Conservation (phyloP, 2,329 filamentous ascomycete genomes). For the Fonsecaea multimorphosa region DNA sequence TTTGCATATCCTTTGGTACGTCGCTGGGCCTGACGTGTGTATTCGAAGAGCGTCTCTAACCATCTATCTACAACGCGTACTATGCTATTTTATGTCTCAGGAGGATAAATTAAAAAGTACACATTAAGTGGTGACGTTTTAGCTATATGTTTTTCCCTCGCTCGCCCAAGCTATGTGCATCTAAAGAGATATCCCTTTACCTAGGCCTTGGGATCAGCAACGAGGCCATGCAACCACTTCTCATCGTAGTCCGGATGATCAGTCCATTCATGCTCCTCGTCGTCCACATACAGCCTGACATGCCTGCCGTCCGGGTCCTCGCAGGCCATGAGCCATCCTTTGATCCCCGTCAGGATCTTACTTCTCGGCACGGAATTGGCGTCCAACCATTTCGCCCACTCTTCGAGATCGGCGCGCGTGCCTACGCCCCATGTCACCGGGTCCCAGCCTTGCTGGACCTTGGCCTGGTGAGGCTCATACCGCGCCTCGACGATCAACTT, state of each 20-base stretch:
- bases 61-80: too few relatives aligned
- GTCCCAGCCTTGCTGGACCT: conserved; percentile 14
- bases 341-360: conserved; percentile 1
- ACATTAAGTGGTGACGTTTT: too few relatives aligned
- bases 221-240: conserved; percentile 6
- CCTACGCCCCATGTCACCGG: conserved; percentile 16
- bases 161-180: too few relatives aligned
- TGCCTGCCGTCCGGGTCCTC: conserved; percentile 10
- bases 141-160: too few relatives aligned
- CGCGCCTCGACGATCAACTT: conserved; percentile 12
- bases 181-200: too few relatives aligned
- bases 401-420: conserved; percentile 10
- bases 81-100: too few relatives aligned
- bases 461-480: conserved; percentile 11
- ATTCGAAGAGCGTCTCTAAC: too few relatives aligned
- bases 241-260: conserved; percentile 14
- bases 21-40: too few relatives aligned
- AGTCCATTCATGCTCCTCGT: conserved; percentile 23
- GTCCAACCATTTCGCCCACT: conserved; percentile 12
- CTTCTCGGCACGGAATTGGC: background rate
- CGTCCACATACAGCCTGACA: conserved; percentile 14
- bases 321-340: background rate
- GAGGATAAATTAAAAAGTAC: too few relatives aligned
- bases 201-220: conserved; percentile 11
- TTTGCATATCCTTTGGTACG: too few relatives aligned